These are phyloP conservation scores for Rhizoctonia solani DNA, from an alignment of 1,284 basidiomycete genomes.

Conservation along the genomic window DNA sequence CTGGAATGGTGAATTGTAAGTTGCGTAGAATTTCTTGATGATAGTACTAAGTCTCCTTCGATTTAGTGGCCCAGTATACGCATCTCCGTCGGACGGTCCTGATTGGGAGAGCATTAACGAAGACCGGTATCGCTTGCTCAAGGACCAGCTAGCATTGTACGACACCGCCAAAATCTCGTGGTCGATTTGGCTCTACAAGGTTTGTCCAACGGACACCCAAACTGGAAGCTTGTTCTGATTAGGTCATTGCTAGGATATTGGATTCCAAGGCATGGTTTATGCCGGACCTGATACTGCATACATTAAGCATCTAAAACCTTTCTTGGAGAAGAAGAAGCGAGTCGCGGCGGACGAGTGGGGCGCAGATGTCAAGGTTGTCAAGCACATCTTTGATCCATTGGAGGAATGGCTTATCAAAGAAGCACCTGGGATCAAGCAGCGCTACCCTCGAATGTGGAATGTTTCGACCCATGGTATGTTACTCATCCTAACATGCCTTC, in stretches of 20 bases:
- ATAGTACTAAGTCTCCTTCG: not conserved
- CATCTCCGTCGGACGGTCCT: constrained; percentile 40
- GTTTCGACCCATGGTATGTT: constrained; percentile 34
- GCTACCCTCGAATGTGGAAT: constrained; percentile 45
- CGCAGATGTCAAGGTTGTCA: constrained; percentile 55
- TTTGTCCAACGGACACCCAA: not conserved
- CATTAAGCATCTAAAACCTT: constrained; percentile 62
- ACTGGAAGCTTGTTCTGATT: not conserved
- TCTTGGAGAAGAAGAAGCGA: constrained; percentile 66
- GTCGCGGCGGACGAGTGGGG: constrained; percentile 72
- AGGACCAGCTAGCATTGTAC: constrained; percentile 76
- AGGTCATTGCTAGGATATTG: constrained; percentile 57
- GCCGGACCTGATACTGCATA: constrained; percentile 69
- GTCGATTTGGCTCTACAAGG: constrained; percentile 85
- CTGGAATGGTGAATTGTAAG: constrained; percentile 72
- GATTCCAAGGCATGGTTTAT: constrained; percentile 80
- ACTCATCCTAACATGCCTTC: not conserved
- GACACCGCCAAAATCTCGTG: constrained; percentile 60
- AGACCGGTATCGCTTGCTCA: constrained; percentile 64
- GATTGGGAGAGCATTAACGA: constrained; percentile 65
- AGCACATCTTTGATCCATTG: constrained; percentile 59
- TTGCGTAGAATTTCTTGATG: no score
- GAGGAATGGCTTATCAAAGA: constrained; percentile 44
- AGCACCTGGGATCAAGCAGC: constrained; percentile 42
- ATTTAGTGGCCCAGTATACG: constrained; percentile 36